phyloP scores from a whole-genome alignment of 2,329 filamentous ascomycete genomes.

The Botrytis deweyae region DNA sequence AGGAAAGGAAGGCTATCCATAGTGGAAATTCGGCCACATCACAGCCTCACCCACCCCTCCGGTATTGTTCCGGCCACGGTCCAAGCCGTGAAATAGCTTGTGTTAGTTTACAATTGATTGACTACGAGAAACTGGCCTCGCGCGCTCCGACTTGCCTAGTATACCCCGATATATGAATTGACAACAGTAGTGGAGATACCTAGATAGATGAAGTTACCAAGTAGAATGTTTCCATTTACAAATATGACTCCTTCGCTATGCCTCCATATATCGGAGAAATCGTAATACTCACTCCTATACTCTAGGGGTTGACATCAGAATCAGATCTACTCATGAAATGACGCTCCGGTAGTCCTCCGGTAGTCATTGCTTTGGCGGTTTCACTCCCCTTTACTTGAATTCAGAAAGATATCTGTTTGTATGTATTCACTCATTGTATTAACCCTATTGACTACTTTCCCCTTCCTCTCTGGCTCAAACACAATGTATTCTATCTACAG shows the following conservation, averaged over 20 bases:
- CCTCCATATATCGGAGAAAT: not conserved
- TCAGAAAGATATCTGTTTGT: not conserved
- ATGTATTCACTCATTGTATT: not conserved
- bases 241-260: not conserved
- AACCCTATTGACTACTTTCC: not conserved
- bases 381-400: not conserved
- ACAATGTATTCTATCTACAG: not conserved
- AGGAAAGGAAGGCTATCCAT: not conserved
- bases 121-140: not conserved
- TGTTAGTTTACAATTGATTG: not conserved
- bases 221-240: not conserved
- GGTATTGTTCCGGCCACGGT: not conserved
- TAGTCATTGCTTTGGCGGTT: not conserved
- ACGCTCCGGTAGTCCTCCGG: not conserved
- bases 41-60: constrained; percentile 5
- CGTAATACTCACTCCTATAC: not conserved
- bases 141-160: not conserved
- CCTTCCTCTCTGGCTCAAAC: not conserved
- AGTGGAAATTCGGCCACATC: constrained; percentile 1
- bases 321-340: not conserved
- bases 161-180: not conserved
- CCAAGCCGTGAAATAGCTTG: constrained; percentile 3
- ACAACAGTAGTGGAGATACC: not conserved
- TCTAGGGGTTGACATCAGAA: not conserved
- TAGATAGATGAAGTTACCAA: not conserved